phyloP scores from a whole-genome alignment of 352 stramenopile genomes.

The Pythium sp. region DNA sequence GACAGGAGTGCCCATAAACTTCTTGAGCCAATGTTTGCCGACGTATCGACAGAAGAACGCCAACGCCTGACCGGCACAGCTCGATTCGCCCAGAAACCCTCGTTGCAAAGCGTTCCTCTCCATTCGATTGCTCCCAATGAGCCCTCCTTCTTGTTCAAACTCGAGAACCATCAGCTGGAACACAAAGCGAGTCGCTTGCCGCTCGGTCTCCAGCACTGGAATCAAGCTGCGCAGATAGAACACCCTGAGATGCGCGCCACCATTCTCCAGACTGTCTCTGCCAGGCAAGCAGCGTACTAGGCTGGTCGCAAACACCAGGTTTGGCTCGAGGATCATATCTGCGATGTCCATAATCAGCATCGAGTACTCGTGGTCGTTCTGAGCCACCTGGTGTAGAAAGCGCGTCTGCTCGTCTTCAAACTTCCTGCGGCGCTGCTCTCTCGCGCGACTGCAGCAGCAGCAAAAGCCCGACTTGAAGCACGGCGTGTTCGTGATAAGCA shows the following conservation, averaged over 20 bases:
- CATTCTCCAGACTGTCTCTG: background rate
- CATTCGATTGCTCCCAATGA: background rate
- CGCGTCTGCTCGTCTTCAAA: constrained; percentile 36
- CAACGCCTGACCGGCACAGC: constrained; percentile 34
- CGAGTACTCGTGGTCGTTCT: constrained; percentile 77
- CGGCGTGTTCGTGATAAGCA: constrained; percentile 51
- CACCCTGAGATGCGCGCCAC: constrained; percentile 6
- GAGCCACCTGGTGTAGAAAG: constrained; percentile 49
- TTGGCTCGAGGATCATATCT: constrained; percentile 44
- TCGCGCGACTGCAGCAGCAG: constrained; percentile 47
- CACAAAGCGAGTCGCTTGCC: constrained; percentile 44
- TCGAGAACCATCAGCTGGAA: constrained; percentile 43
- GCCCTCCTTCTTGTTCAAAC: constrained; percentile 14
- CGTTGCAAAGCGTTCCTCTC: constrained; percentile 12
- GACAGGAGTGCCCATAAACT: constrained; percentile 11
- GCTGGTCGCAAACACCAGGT: constrained; percentile 29
- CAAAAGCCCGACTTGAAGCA: constrained; percentile 52
- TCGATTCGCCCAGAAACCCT: constrained; percentile 30
- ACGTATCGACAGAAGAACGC: constrained; percentile 30
- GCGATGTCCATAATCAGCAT: constrained; percentile 45
- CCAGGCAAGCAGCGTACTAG: constrained; percentile 19
- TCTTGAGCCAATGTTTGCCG: constrained; percentile 31
- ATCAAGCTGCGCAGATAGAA: constrained; percentile 41
- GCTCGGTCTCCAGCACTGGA: constrained; percentile 47
- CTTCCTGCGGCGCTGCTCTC: constrained; percentile 31